Evolutionary conservation across 495 filamentous ascomycete genomes (phyloP).

Genomic region (Penicillium ochrochloron): DNA sequence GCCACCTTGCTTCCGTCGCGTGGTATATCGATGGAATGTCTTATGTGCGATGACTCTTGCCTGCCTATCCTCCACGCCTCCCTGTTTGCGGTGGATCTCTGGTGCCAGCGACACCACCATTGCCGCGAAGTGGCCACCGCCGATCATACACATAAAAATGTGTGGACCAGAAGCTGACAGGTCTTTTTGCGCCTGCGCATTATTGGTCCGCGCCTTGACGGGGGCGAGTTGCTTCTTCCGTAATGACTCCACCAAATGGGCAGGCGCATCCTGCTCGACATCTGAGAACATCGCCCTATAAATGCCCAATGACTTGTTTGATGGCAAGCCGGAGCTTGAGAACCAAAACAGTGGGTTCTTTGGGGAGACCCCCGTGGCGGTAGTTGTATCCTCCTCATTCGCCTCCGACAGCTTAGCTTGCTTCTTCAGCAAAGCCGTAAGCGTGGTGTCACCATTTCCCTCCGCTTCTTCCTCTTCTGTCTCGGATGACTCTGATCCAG

Average conservation of each 20-base stretch:
- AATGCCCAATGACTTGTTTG: slow-evolving; percentile 79
- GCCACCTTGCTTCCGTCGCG: slow-evolving; percentile 92
- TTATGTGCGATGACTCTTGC: slow-evolving; percentile 91
- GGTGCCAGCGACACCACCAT: slow-evolving; percentile 92
- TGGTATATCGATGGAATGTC: slow-evolving; percentile 97
- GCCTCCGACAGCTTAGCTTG: slow-evolving; percentile 71
- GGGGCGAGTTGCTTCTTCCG: slow-evolving; percentile 76
- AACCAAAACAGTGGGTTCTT: slow-evolving; percentile 88
- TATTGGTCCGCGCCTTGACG: slow-evolving; percentile 51
- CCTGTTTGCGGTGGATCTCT: slow-evolving; percentile 69
- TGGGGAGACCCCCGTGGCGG: slow-evolving; percentile 60
- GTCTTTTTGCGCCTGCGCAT: slow-evolving; percentile 51
- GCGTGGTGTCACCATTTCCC: slow-evolving; percentile 61
- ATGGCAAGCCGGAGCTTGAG: slow-evolving; percentile 70
- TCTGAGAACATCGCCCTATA: slow-evolving; percentile 83
- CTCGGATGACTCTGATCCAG: slow-evolving; percentile 70
- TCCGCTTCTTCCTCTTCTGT: slow-evolving; percentile 60
- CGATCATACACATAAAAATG: slow-evolving; percentile 97
- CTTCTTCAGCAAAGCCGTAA: slow-evolving; percentile 77
- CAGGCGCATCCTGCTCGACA: slow-evolving; percentile 67
- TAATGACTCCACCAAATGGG: slow-evolving; percentile 65
- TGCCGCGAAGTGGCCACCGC: slow-evolving; percentile 94
- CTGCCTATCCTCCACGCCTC: slow-evolving; percentile 75
- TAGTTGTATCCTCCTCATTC: slow-evolving; percentile 52
- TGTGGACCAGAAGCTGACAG: slow-evolving; percentile 69